Evolutionary conservation across 2,329 filamentous ascomycete genomes (phyloP).

Genomic region (Cladosporium austrohemisphaericum): DNA sequence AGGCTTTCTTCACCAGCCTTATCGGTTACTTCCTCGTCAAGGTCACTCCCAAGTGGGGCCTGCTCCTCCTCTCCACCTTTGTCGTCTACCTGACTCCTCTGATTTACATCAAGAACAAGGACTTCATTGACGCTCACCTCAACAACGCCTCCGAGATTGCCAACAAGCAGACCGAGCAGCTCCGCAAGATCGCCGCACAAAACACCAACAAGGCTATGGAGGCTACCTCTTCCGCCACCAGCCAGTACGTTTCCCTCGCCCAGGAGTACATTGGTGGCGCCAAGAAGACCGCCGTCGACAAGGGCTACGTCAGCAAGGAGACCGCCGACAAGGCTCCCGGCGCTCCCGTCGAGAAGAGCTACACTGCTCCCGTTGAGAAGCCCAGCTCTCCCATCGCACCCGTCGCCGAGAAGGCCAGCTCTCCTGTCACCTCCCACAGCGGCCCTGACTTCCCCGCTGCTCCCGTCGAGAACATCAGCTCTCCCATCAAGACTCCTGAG

Average conservation of each 20-base stretch:
- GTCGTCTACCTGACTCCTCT: constrained; percentile 58
- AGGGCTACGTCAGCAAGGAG: constrained; percentile 34
- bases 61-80: constrained; percentile 55
- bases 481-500: not conserved
- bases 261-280: constrained; percentile 50
- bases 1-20: constrained; percentile 59
- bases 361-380: constrained; percentile 9
- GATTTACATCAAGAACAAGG: constrained; percentile 62
- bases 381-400: not conserved
- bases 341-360: constrained; percentile 19
- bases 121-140: constrained; percentile 60
- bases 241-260: constrained; percentile 59
- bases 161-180: constrained; percentile 56
- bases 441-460: constrained; percentile 8
- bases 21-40: constrained; percentile 63
- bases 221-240: constrained; percentile 56
- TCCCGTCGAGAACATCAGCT: constrained; percentile 1
- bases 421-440: constrained; percentile 5
- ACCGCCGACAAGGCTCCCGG: constrained; percentile 27
- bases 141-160: constrained; percentile 52
- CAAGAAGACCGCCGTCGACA: constrained; percentile 35
- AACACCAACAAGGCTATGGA: constrained; percentile 57
- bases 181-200: constrained; percentile 58
- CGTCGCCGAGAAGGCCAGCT: not conserved
- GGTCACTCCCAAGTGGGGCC: constrained; percentile 62